Percentiles rank a stretch among this genome's conserved stretches.
Evolutionary conservation across 1,284 basidiomycete genomes (phyloP).

Genomic region (Testicularia cyperi): DNA sequence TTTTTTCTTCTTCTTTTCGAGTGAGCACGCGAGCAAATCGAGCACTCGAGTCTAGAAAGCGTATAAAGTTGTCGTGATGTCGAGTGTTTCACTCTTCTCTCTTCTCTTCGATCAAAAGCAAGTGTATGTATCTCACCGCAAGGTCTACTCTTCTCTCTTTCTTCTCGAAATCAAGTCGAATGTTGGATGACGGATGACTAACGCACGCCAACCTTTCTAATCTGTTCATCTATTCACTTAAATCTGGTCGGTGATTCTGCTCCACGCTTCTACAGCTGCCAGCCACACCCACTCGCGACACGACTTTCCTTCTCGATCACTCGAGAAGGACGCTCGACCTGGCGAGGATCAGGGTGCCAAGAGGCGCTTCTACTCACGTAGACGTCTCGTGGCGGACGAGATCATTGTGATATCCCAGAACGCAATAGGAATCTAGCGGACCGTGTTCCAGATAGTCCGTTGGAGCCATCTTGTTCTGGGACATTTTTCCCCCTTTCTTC

Average conservation of each 20-base stretch:
- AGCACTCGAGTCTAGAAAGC: too few relatives aligned
- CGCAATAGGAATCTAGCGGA: constrained; percentile 44
- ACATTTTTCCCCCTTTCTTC: constrained; percentile 16
- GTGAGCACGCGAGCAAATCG: too few relatives aligned
- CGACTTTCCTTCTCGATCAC: constrained; percentile 7
- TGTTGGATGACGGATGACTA: too few relatives aligned
- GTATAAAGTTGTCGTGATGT: constrained; percentile 9
- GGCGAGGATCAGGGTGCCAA: constrained; percentile 46
- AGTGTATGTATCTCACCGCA: constrained; percentile 42
- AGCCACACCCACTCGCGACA: constrained; percentile 55
- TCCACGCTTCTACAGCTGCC: constrained; percentile 24
- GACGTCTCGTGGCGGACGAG: constrained; percentile 38
- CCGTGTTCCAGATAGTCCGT: constrained; percentile 18
- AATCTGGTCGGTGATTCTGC: constrained; percentile 1
- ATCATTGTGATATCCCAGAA: constrained; percentile 43
- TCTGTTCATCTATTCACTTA: not conserved
- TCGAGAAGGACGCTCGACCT: too few relatives aligned
- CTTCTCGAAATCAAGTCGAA: too few relatives aligned
- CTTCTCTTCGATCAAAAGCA: constrained; percentile 51
- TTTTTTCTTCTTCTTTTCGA: too few relatives aligned
- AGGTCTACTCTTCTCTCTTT: constrained; percentile 1
- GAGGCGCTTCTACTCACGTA: constrained; percentile 8
- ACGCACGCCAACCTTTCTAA: too few relatives aligned
- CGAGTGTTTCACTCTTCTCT: constrained; percentile 6
- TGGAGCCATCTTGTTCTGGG: constrained; percentile 44